Evolutionary conservation across 75 land plant genomes (phyloP).

Genomic region (Picea glauca): DNA sequence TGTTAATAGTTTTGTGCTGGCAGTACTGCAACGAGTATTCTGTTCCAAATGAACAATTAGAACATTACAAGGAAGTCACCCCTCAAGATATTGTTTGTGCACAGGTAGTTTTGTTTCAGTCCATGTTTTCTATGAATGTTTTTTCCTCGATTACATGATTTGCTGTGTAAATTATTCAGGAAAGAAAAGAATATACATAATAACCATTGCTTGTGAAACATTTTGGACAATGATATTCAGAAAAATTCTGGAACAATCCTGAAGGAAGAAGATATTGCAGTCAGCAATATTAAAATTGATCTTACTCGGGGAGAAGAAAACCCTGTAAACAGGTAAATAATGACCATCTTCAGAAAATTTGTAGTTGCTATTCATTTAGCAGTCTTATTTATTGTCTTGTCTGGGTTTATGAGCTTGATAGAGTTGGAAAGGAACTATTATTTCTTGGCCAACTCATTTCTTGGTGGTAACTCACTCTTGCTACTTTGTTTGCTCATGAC

Average conservation of each 20-base stretch:
- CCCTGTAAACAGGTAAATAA: conserved; percentile 71
- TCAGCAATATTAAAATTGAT: conserved; percentile 88
- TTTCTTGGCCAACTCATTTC: background rate
- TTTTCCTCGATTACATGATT: background rate
- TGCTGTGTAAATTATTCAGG: background rate
- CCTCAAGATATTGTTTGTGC: conserved; percentile 73
- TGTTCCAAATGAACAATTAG: conserved; percentile 61
- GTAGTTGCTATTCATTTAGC: background rate
- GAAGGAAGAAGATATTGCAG: conserved; percentile 81
- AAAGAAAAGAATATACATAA: background rate
- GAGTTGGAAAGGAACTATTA: background rate
- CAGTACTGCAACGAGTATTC: conserved; percentile 88
- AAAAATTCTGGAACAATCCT: conserved; percentile 30
- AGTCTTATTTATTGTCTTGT: background rate
- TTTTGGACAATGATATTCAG: conserved; percentile 20
- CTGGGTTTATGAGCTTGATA: background rate
- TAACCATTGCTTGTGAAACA: background rate
- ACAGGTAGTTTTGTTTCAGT: conserved; percentile 21
- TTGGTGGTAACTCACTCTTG: background rate
- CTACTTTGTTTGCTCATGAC: background rate
- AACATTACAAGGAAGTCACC: conserved; percentile 75
- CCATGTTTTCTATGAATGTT: background rate
- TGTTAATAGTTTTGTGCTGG: background rate
- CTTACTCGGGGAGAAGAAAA: conserved; percentile 74
- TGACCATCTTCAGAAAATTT: background rate